These are phyloP conservation scores for Penicillium psychrofluorescens DNA, from an alignment of 495 filamentous ascomycete genomes.

Conservation along the genomic window DNA sequence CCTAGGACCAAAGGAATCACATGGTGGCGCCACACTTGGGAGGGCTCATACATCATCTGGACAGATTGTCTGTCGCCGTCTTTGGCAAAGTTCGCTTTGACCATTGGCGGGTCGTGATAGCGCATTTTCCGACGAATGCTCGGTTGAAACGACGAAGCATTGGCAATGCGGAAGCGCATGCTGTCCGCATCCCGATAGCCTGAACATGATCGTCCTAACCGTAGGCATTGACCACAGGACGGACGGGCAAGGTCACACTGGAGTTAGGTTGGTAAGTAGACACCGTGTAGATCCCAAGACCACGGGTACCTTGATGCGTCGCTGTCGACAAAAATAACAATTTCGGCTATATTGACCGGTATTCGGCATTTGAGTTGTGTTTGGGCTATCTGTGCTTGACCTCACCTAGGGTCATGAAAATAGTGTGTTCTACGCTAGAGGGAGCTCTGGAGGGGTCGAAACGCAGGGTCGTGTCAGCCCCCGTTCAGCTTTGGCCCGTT, in stretches of 20 bases:
- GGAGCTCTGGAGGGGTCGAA: background rate
- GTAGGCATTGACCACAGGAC: constrained; percentile 7
- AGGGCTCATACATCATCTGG: constrained; percentile 4
- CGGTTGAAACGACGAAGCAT: constrained; percentile 4
- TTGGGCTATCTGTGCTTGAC: too few species aligned
- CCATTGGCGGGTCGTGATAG: constrained; percentile 3
- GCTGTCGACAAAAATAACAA: constrained; percentile 7
- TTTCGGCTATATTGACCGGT: constrained; percentile 7
- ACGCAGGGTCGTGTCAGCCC: background rate
- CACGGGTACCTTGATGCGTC: constrained; percentile 3
- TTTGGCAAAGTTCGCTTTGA: constrained; percentile 1
- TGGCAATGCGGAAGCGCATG: constrained; percentile 6
- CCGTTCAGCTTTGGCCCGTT: background rate
- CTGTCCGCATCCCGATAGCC: constrained; percentile 8
- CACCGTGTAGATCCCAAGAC: background rate
- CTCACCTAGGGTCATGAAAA: background rate
- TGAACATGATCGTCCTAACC: constrained; percentile 1
- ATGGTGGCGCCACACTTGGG: constrained; percentile 4
- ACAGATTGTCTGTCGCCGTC: background rate
- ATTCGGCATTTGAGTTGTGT: constrained; percentile 9
- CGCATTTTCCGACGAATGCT: constrained; percentile 1
- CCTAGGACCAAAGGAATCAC: constrained; percentile 10
- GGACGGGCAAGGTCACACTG: constrained; percentile 6
- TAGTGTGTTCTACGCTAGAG: background rate
- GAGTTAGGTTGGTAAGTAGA: background rate